Evolutionary conservation across 192 early-diverging fungal species (phyloP), one percentile per base, ranked within the genome.

Genomic region (Coemansia sp.): DNA sequence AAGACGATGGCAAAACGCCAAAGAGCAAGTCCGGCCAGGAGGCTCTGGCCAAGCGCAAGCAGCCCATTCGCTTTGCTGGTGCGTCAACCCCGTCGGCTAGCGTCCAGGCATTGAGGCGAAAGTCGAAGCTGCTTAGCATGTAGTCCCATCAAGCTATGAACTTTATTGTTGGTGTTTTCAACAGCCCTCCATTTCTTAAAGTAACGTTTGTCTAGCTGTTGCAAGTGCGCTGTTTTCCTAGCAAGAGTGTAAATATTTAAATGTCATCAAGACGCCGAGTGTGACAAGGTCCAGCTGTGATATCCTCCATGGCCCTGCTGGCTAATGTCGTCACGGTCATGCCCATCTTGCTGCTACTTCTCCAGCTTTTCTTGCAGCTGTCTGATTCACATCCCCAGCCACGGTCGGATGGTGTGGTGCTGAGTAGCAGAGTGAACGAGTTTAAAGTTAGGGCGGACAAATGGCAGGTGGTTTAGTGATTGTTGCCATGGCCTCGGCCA

Each of bases 311-410:
- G n/a, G n/a, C n/a, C n/a, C n/a, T n/a, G 68, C 53, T 90, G 88
- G 16, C 35, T 35, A 2, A 85, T 85, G 3, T 89, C 90, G 10
- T 72, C 59, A 0, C 64, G 59, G 68, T 92, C 90, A 52, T 83
- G 89, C 2, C 88, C 88, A 48, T 85, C 83, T 7, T 64, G 47
- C 88, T 86, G 88, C 18, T 86, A 84, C 43, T 63, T 55, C 63
- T 89, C 88, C 41, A 89, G 45, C 39, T 82, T 59, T 26, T 77
- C 59, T 52, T 89, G 88, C n/a, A 88, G 63, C 50, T 75, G 70
- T 2, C 64, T 21, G 2, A 87, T 75, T 89, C 90, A 50, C 90
- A 92, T 3, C 85, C 89, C 89, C 88, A 92, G 5, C 85, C 85
- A 13, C 79, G 69, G 64, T 89, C 88, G 3, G 65, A 5, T 6